Conservation (phyloP, 805 yeast species). For the Kluyveromyces starmeri region DNA sequence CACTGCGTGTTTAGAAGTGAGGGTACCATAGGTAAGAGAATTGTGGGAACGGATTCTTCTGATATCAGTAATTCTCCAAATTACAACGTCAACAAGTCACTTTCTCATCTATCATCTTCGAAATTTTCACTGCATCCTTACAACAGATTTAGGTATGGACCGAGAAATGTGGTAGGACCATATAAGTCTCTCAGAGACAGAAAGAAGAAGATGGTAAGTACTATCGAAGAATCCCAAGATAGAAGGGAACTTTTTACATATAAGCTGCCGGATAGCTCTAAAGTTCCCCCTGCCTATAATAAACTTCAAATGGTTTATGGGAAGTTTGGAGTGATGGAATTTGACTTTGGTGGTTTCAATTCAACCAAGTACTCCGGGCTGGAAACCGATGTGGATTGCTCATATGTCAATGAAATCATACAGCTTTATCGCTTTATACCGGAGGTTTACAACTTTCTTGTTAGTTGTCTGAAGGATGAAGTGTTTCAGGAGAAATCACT, state of each 20-base stretch:
- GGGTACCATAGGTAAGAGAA: constrained; percentile 50
- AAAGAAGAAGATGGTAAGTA: constrained; percentile 14
- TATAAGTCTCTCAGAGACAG: constrained; percentile 34
- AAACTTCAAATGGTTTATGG: constrained; percentile 73
- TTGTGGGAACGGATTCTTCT: constrained; percentile 29
- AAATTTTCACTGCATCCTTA: constrained; percentile 41
- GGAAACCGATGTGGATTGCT: constrained; percentile 78
- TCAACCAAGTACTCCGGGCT: constrained; percentile 67
- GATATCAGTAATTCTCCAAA: constrained; percentile 8
- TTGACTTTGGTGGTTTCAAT: constrained; percentile 83
- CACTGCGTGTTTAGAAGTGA: constrained; percentile 48
- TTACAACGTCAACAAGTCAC: constrained; percentile 3
- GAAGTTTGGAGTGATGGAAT: constrained; percentile 86
- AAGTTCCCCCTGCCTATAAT: constrained; percentile 65
- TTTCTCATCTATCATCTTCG: constrained; percentile 20
- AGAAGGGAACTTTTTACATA: constrained; percentile 16
- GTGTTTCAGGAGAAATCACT: constrained; percentile 41
- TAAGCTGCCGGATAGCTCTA: constrained; percentile 27
- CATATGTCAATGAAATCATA: constrained; percentile 67
- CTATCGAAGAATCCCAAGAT: constrained; percentile 14
- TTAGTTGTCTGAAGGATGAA: constrained; percentile 47
- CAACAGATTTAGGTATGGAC: constrained; percentile 48
- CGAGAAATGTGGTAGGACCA: constrained; percentile 39
- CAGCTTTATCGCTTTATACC: constrained; percentile 78
- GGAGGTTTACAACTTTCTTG: constrained; percentile 55